Percentiles rank a stretch among this genome's conserved stretches.
phyloP scores from a whole-genome alignment of 2,329 filamentous ascomycete species.

The Xylogone sp. region DNA sequence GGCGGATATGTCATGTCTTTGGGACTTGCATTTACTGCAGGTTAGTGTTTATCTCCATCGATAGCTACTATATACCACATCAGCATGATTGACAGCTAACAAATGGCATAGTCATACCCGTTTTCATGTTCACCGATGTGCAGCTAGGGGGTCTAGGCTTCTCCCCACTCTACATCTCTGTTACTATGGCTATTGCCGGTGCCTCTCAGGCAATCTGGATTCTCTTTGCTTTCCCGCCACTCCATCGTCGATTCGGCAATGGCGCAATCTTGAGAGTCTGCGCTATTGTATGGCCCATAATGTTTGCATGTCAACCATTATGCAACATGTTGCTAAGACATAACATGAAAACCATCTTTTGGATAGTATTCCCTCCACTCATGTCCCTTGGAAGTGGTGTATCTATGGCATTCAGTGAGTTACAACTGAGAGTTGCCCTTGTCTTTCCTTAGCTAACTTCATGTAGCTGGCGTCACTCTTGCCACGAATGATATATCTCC shows the following conservation, averaged over 20 bases:
- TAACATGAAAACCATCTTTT: constrained; percentile 32
- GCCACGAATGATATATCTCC: constrained; percentile 72
- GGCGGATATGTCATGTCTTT: constrained; percentile 66
- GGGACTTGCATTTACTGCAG: constrained; percentile 67
- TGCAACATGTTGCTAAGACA: constrained; percentile 53
- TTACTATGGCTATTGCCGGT: constrained; percentile 62
- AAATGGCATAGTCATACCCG: constrained; percentile 45
- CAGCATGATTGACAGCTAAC: not conserved
- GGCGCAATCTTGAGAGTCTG: constrained; percentile 59
- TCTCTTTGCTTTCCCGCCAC: constrained; percentile 61
- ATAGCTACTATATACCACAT: too few relatives aligned
- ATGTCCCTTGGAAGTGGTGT: constrained; percentile 56
- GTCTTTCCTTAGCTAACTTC: constrained; percentile 58
- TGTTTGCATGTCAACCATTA: constrained; percentile 52
- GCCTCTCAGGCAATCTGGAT: constrained; percentile 68
- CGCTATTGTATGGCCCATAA: constrained; percentile 56
- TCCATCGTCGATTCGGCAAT: constrained; percentile 65
- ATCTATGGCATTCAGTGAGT: constrained; percentile 46
- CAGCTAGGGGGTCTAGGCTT: constrained; percentile 63
- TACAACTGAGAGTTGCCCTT: not conserved
- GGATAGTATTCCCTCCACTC: constrained; percentile 22
- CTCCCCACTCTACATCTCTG: constrained; percentile 57
- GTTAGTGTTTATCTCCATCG: constrained; percentile 10
- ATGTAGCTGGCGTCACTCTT: constrained; percentile 68
- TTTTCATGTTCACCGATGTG: constrained; percentile 65